Evolutionary conservation across 2,329 filamentous ascomycete genomes (phyloP), one percentile per base, ranked within the genome.

Genomic region (Claviceps fusiformis): DNA sequence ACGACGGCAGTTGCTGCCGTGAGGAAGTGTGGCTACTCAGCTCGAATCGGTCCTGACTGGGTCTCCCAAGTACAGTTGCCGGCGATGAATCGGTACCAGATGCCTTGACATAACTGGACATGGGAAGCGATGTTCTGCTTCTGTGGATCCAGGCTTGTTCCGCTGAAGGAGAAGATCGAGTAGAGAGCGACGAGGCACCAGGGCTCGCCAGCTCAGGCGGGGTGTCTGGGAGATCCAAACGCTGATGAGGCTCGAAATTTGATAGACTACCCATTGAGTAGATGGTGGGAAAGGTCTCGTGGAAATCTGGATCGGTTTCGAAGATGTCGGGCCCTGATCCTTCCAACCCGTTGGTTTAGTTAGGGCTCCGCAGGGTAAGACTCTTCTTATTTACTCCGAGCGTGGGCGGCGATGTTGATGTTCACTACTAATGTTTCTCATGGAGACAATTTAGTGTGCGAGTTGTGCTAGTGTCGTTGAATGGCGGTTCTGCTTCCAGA

Each of bases 211-310:
- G 67, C 62, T 78, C 78, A 56, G 77, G 76, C 58, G 78, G 77
- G 59, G 77, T 80, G 62, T 77, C 73, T 64, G 76, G 77, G 59
- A 73, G 68, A 65, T 72, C 69, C 67, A 75, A 72, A 63, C 71
- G 75, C 65, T 71, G 74, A 65, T 73, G 72, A 67, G 74, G 69
- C 65, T 79, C 75, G 68, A 75, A 63, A 61, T 67, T 70, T 65
- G 75, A 68, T 73, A 75, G 65, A 71, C 76, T 73, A 71, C 77
- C 78, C 78, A 81, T 81, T 77, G 76, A 73, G 67, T 72, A 62
- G 61, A 63, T 56, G 29, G 52, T 44, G 19, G 24, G 19, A 35
- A 43, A 50, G 45, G 39, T 45, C 44, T 37, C 24, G 29, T 17
- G 50, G 46, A 43, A 54, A 35, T 17, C 44, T 33, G 15, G 15